A percentile compares a stretch with the other conserved stretches of the same genome.
These are phyloP conservation scores for Epicoccum sorghinum DNA, from an alignment of 2,329 filamentous ascomycete species.

Conservation along the genomic window DNA sequence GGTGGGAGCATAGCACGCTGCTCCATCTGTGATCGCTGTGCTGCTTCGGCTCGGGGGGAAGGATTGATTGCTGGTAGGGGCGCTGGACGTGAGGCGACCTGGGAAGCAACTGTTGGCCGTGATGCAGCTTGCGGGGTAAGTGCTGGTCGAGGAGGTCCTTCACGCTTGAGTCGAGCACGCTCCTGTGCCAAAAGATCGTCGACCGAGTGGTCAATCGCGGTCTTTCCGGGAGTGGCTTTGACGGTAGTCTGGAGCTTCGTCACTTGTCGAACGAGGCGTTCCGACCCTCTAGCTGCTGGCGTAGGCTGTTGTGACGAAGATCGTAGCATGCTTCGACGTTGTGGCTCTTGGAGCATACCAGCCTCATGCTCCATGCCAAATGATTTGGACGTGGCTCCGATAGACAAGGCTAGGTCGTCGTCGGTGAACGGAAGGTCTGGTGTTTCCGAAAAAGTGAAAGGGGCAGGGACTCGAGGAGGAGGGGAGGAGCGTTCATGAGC, in stretches of 20 bases:
- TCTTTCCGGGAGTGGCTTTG: conserved; percentile 6
- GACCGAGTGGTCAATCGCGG: conserved; percentile 17
- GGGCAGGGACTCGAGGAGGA: conserved; percentile 12
- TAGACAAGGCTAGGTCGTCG: conserved; percentile 27
- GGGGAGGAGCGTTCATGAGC: conserved; percentile 9
- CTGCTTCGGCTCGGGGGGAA: neutral
- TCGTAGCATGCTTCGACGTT: neutral
- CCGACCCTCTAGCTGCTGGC: neutral
- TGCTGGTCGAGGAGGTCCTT: conserved; percentile 15
- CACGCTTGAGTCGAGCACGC: conserved; percentile 22
- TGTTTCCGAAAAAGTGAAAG: conserved; percentile 27
- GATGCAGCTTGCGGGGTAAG: neutral
- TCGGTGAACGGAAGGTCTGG: conserved; percentile 28
- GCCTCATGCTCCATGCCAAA: conserved; percentile 43
- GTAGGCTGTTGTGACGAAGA: conserved; percentile 13
- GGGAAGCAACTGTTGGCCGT: neutral
- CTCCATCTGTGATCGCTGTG: neutral
- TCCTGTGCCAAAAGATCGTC: conserved; percentile 26
- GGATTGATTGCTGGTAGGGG: neutral
- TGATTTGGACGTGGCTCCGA: conserved; percentile 41
- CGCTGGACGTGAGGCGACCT: neutral
- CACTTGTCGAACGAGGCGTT: neutral
- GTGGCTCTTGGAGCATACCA: conserved; percentile 30
- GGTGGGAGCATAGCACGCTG: neutral
- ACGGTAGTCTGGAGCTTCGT: neutral